Percentiles rank a stretch among this genome's conserved stretches.
phyloP scores from a whole-genome alignment of 805 yeast species.

The Kuraishia hungarica region DNA sequence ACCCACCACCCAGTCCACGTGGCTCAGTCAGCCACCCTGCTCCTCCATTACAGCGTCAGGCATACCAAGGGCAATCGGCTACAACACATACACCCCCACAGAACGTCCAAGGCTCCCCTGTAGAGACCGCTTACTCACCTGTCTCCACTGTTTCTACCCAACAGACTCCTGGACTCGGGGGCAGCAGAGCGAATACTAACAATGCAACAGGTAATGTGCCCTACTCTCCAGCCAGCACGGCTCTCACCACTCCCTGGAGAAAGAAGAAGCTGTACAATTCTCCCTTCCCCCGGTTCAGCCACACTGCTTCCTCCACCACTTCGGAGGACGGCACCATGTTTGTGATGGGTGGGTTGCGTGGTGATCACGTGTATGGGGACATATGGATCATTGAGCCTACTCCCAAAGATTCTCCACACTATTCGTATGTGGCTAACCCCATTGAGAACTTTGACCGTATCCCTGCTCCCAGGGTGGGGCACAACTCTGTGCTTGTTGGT shows the following conservation, averaged over 20 bases:
- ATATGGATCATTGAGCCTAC: conserved; percentile 78
- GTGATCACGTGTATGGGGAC: conserved; percentile 88
- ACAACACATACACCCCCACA: neutral
- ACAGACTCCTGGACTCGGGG: neutral
- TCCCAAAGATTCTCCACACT: conserved; percentile 25
- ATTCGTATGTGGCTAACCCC: conserved; percentile 35
- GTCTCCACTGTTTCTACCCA: neutral
- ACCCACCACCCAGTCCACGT: neutral
- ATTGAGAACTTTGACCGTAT: conserved; percentile 68
- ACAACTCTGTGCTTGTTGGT: conserved; percentile 84
- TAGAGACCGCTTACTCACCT: neutral
- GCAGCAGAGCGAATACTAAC: neutral
- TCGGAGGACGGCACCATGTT: conserved; percentile 77
- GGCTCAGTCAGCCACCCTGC: neutral
- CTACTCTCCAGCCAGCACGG: neutral
- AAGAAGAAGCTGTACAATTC: conserved; percentile 56
- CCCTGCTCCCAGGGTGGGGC: conserved; percentile 97
- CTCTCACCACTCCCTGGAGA: conserved; percentile 50
- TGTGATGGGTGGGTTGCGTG: conserved; percentile 93
- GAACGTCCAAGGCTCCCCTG: neutral
- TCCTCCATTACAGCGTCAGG: neutral
- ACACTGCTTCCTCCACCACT: conserved; percentile 70
- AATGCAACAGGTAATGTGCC: neutral
- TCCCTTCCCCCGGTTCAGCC: conserved; percentile 94
- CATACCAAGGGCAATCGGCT: neutral